Conservation (phyloP, 1,284 basidiomycete species). For the Exsudoporus floridanus region DNA sequence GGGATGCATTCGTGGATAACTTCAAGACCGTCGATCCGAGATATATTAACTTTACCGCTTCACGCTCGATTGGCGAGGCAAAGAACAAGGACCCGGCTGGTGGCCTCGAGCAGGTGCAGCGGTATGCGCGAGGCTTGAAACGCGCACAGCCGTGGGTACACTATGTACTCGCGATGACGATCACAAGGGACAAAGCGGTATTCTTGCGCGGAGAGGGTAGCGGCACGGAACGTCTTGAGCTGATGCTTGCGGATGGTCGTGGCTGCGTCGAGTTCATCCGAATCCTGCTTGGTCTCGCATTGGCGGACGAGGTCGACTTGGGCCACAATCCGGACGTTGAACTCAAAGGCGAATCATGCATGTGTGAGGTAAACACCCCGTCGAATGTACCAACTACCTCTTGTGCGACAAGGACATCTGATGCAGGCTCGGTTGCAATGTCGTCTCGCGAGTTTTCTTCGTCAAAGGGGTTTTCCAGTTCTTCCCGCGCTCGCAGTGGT, state of each 20-base stretch:
- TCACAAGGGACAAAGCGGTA: constrained; percentile 5
- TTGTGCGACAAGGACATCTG: background rate
- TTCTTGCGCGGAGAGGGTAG: constrained; percentile 11
- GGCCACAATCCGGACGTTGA: background rate
- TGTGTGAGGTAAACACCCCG: too few relatives aligned
- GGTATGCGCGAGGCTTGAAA: constrained; percentile 4
- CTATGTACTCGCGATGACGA: constrained; percentile 6
- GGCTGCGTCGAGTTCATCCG: constrained; percentile 11
- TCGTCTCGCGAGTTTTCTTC: background rate
- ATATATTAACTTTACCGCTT: constrained; percentile 12
- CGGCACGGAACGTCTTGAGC: constrained; percentile 6
- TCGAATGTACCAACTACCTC: background rate
- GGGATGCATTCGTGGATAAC: constrained; percentile 4
- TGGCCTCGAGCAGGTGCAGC: constrained; percentile 1
- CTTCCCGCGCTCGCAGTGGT: background rate
- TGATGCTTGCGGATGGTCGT: background rate
- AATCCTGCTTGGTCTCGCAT: constrained; percentile 6
- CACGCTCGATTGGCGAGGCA: constrained; percentile 3
- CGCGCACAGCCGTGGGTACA: constrained; percentile 12
- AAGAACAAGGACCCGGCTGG: constrained; percentile 1
- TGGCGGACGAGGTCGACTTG: constrained; percentile 1
- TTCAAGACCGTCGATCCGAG: background rate
- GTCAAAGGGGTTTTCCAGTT: background rate
- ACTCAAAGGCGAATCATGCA: too few relatives aligned
- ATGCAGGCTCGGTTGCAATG: background rate